These are phyloP conservation scores for Collybia nuda DNA, from an alignment of 768 basidiomycete genomes.

Conservation along the genomic window DNA sequence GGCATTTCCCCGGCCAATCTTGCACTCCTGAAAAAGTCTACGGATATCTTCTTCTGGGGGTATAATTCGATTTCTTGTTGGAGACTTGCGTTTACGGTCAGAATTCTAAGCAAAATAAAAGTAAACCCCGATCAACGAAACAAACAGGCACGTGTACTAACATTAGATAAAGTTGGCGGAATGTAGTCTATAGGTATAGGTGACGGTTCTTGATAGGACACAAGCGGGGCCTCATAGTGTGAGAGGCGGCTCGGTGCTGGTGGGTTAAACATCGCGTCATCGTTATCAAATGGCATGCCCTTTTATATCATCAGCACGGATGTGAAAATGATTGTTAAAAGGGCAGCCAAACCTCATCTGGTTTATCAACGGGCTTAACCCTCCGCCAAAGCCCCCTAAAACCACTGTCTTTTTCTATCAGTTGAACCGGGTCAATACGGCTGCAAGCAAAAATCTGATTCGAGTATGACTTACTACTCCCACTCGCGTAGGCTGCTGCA, in stretches of 20 bases:
- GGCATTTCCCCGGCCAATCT: conserved; percentile 81
- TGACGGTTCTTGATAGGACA: conserved; percentile 35
- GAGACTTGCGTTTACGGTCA: conserved; percentile 37
- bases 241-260: conserved; percentile 42
- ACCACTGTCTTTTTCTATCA: conserved; percentile 37
- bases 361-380: conserved; percentile 77
- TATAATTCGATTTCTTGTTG: conserved; percentile 45
- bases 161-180: conserved; percentile 24
- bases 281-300: conserved; percentile 77
- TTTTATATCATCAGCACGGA: conserved; percentile 19
- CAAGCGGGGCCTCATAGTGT: conserved; percentile 35
- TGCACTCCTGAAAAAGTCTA: conserved; percentile 82
- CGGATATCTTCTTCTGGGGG: conserved; percentile 85
- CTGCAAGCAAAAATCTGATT: background rate
- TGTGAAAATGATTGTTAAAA: conserved; percentile 1
- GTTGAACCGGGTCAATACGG: background rate
- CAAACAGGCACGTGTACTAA: conserved; percentile 13
- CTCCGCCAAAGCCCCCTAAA: conserved; percentile 79
- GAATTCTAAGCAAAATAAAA: conserved; percentile 15
- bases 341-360: conserved; percentile 59
- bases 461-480: conserved; percentile 34
- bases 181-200: conserved; percentile 23
- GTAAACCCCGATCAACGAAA: conserved; percentile 1
- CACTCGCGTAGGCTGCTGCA: conserved; percentile 73
- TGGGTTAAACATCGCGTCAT: conserved; percentile 80